Conservation (phyloP, 2,329 filamentous ascomycete genomes). For the Corinectria fuckeliana region DNA sequence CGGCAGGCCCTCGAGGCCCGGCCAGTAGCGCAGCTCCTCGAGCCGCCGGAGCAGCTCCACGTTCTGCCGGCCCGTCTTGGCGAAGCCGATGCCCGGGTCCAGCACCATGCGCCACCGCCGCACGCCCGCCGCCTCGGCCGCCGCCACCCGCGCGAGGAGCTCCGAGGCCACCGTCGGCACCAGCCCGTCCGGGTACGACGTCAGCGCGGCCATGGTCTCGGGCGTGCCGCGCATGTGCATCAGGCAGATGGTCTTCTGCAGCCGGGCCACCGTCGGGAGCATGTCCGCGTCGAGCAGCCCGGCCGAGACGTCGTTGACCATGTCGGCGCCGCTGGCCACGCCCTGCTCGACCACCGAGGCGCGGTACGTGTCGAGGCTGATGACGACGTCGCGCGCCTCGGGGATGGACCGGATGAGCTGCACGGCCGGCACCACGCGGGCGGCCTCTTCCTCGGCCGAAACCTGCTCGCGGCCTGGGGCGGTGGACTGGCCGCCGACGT, state of each 20-base stretch:
- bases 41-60: slow-evolving; percentile 76
- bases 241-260: slow-evolving; percentile 79
- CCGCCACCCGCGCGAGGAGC: slow-evolving; percentile 71
- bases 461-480: slow-evolving; percentile 77
- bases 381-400: slow-evolving; percentile 67
- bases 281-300: slow-evolving; percentile 81
- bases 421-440: slow-evolving; percentile 82
- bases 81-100: slow-evolving; percentile 93
- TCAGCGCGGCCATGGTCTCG: slow-evolving; percentile 76
- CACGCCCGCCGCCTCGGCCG: slow-evolving; percentile 81
- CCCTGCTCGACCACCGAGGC: slow-evolving; percentile 81
- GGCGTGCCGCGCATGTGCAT: slow-evolving; percentile 96
- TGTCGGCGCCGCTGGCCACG: slow-evolving; percentile 80
- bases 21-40: slow-evolving; percentile 67
- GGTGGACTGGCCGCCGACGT: slow-evolving; percentile 93
- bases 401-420: slow-evolving; percentile 72
- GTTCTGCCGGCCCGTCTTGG: slow-evolving; percentile 83
- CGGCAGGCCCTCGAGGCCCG: slow-evolving; percentile 72
- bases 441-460: slow-evolving; percentile 73
- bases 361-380: slow-evolving; percentile 94
- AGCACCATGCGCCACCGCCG: slow-evolving; percentile 93
- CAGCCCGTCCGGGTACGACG: slow-evolving; percentile 73
- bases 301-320: slow-evolving; percentile 94
- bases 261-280: slow-evolving; percentile 78
- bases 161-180: slow-evolving; percentile 70